phyloP scores from a whole-genome alignment of 768 basidiomycete genomes.

The Paxillus ammoniavirescens region DNA sequence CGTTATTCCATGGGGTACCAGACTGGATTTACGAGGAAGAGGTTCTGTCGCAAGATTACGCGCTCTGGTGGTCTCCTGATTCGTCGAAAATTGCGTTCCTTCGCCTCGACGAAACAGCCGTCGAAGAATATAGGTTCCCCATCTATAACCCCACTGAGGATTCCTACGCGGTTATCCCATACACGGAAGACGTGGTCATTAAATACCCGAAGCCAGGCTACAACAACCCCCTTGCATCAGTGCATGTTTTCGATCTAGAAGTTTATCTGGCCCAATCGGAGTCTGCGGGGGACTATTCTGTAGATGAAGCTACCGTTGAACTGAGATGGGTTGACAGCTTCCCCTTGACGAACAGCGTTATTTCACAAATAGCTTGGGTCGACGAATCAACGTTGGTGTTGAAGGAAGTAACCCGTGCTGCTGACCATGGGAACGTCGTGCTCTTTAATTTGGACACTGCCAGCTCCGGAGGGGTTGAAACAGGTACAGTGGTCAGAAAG shows the following conservation, averaged over 20 bases:
- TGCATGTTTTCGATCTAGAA: slow-evolving; percentile 79
- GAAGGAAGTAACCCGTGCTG: slow-evolving; percentile 86
- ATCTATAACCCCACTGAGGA: slow-evolving; percentile 87
- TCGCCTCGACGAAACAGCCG: slow-evolving; percentile 81
- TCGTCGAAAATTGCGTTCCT: slow-evolving; percentile 71
- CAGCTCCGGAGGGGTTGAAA: slow-evolving; percentile 27
- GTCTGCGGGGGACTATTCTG: slow-evolving; percentile 28
- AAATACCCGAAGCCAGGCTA: slow-evolving; percentile 90
- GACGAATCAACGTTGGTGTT: slow-evolving; percentile 68
- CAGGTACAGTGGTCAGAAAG: slow-evolving; percentile 64
- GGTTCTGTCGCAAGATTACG: slow-evolving; percentile 67
- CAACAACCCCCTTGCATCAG: slow-evolving; percentile 80
- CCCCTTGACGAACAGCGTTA: slow-evolving; percentile 59
- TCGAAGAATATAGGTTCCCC: slow-evolving; percentile 84
- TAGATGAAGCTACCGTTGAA: slow-evolving; percentile 47
- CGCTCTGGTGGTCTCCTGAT: slow-evolving; percentile 89
- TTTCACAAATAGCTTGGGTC: slow-evolving; percentile 89
- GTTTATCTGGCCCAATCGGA: slow-evolving; percentile 42
- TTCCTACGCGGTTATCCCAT: slow-evolving; percentile 70
- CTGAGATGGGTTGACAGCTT: slow-evolving; percentile 68
- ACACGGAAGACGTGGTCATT: slow-evolving; percentile 62
- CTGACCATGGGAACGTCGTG: slow-evolving; percentile 76
- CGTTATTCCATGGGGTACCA: slow-evolving; percentile 90
- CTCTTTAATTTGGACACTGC: slow-evolving; percentile 57
- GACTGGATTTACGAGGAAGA: slow-evolving; percentile 99